Percentiles rank a stretch among this genome's conserved stretches.
Evolutionary conservation across 2,329 filamentous ascomycete species (phyloP).

Genomic region (Xylariaceae sp.): DNA sequence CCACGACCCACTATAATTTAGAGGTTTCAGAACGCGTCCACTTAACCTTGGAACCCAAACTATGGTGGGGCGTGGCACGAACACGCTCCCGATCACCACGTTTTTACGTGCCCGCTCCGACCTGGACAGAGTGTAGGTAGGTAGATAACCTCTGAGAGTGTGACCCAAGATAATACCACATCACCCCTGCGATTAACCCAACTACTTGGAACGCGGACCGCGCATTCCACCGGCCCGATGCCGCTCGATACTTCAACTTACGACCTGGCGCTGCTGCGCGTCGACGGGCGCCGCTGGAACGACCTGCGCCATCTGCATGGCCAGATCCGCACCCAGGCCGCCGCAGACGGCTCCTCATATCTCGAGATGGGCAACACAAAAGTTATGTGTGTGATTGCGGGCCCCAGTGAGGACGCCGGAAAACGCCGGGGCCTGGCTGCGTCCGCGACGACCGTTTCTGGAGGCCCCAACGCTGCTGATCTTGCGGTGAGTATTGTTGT

Average conservation of each 20-base stretch:
- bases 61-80: too few species aligned
- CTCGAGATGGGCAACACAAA: slow-evolving; percentile 98
- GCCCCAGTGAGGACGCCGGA: slow-evolving; percentile 66
- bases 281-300: slow-evolving; percentile 90
- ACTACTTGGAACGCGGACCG: too few species aligned
- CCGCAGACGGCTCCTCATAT: slow-evolving; percentile 88
- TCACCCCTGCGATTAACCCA: too few species aligned
- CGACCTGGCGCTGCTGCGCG: slow-evolving; percentile 75
- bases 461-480: slow-evolving; percentile 50
- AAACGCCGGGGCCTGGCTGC: slow-evolving; percentile 34
- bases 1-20: too few species aligned
- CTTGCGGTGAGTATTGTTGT: slow-evolving; percentile 79
- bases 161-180: too few species aligned
- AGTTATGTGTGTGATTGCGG: slow-evolving; percentile 86
- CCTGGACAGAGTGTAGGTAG: too few species aligned
- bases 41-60: too few species aligned
- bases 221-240: slow-evolving; percentile 50
- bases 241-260: slow-evolving; percentile 94
- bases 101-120: too few species aligned
- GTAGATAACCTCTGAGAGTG: too few species aligned
- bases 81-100: too few species aligned
- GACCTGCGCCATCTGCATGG: slow-evolving; percentile 85
- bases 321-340: slow-evolving; percentile 86
- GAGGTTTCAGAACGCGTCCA: too few species aligned
- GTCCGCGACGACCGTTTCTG: slow-evolving; percentile 13